phyloP scores from a whole-genome alignment of 106 monocot genomes.

The Dendrobium huoshanense region DNA sequence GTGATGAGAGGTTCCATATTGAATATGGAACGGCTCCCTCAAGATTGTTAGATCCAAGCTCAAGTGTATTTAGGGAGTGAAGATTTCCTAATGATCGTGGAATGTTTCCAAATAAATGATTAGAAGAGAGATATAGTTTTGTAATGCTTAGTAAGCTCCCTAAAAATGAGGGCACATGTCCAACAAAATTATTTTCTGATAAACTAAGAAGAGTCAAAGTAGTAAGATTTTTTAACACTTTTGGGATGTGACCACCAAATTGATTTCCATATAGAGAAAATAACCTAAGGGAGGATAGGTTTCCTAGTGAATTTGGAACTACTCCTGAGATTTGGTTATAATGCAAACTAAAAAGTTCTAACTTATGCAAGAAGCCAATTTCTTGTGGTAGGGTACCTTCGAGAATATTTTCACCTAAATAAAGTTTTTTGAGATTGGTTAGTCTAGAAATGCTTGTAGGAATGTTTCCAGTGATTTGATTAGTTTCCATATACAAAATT shows the following conservation, averaged over 20 bases:
- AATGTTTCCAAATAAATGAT: slow-evolving; percentile 4
- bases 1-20: background rate
- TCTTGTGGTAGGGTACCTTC: slow-evolving; percentile 10
- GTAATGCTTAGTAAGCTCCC: background rate
- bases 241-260: slow-evolving; percentile 12
- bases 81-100: background rate
- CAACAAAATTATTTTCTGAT: slow-evolving; percentile 14
- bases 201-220: slow-evolving; percentile 11
- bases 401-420: background rate
- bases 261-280: slow-evolving; percentile 19
- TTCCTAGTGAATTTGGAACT: slow-evolving; percentile 14
- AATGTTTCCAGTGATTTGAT: slow-evolving; percentile 20
- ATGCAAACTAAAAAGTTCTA: background rate
- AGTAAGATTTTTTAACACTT: slow-evolving; percentile 14
- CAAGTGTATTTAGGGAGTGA: background rate
- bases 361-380: background rate
- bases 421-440: background rate
- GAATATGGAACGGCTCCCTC: slow-evolving; percentile 10
- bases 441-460: slow-evolving; percentile 17
- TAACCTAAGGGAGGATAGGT: slow-evolving; percentile 16
- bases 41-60: slow-evolving; percentile 3
- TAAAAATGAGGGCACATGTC: slow-evolving; percentile 5
- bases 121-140: slow-evolving; percentile 4
- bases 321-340: slow-evolving; percentile 6
- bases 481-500: background rate